Percentiles rank a stretch among this genome's conserved stretches.
These are phyloP conservation scores for Prunus salicina DNA, from an alignment of 306 rosid species.

Conservation along the genomic window DNA sequence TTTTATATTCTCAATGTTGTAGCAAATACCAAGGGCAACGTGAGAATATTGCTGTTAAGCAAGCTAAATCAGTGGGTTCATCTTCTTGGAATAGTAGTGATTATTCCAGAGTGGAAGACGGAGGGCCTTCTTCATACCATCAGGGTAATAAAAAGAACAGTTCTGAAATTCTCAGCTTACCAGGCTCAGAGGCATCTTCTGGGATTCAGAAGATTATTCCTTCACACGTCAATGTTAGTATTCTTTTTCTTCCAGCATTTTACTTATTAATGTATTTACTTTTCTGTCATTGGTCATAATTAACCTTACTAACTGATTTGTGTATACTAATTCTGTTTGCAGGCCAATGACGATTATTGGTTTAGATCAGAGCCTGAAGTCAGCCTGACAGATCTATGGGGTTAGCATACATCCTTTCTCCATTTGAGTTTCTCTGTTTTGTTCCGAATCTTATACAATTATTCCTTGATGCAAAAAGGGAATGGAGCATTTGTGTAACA, in stretches of 20 bases:
- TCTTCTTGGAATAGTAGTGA: slow-evolving; percentile 23
- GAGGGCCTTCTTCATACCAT: slow-evolving; percentile 22
- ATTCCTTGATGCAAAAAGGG: neutral
- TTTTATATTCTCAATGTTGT: slow-evolving; percentile 17
- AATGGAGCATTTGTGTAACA: slow-evolving; percentile 2
- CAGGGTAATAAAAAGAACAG: slow-evolving; percentile 22
- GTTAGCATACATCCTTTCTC: slow-evolving; percentile 39
- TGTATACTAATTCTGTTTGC: slow-evolving; percentile 24
- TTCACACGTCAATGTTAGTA: slow-evolving; percentile 43
- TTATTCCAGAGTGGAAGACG: slow-evolving; percentile 23
- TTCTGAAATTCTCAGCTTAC: slow-evolving; percentile 23
- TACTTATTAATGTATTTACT: neutral
- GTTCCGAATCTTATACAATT: neutral
- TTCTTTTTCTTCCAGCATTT: slow-evolving; percentile 3
- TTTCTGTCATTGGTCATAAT: neutral
- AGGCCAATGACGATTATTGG: slow-evolving; percentile 81
- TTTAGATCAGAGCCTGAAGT: slow-evolving; percentile 61
- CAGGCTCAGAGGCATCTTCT: slow-evolving; percentile 32
- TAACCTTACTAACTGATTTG: slow-evolving; percentile 13
- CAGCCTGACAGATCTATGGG: slow-evolving; percentile 66
- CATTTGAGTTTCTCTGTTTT: neutral
- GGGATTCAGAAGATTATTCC: slow-evolving; percentile 70
- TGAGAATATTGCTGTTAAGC: slow-evolving; percentile 33
- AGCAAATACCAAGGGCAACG: slow-evolving; percentile 38
- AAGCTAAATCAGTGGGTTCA: slow-evolving; percentile 23